phyloP scores from a whole-genome alignment of 2,329 filamentous ascomycete genomes.

The Teratosphaeria destructans region DNA sequence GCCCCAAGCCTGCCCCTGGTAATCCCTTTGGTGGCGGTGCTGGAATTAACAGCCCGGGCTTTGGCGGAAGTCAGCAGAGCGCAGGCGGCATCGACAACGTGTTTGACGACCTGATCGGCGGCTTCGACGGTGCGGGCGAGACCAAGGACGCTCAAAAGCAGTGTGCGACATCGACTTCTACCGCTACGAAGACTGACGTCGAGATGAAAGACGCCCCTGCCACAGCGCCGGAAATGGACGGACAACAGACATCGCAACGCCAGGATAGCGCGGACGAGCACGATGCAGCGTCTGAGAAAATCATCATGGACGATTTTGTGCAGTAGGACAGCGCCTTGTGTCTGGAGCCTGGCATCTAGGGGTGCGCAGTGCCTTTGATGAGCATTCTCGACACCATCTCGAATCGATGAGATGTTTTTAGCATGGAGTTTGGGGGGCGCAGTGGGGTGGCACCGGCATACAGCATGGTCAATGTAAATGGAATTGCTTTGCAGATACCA shows the following conservation, averaged over 20 bases:
- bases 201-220: neutral
- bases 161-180: neutral
- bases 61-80: constrained; percentile 21
- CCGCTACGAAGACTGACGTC: neutral
- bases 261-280: neutral
- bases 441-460: neutral
- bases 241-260: neutral
- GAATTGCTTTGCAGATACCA: neutral
- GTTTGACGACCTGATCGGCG: constrained; percentile 24
- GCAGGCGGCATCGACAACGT: constrained; percentile 21
- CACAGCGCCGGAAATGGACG: neutral
- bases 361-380: neutral
- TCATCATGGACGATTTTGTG: constrained; percentile 1
- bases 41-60: constrained; percentile 21
- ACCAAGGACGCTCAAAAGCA: constrained; percentile 2
- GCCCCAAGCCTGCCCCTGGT: constrained; percentile 5
- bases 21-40: constrained; percentile 10
- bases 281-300: neutral
- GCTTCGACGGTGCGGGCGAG: constrained; percentile 14
- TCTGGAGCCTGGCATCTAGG: neutral
- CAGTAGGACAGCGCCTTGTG: neutral
- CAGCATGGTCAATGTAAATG: neutral
- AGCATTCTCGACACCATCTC: neutral
- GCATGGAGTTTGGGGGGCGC: neutral
- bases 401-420: neutral